Percentiles rank a stretch among this genome's conserved stretches.
These are phyloP conservation scores for Paecilomyces formosus DNA, from an alignment of 2,329 filamentous ascomycete species.

Conservation along the genomic window DNA sequence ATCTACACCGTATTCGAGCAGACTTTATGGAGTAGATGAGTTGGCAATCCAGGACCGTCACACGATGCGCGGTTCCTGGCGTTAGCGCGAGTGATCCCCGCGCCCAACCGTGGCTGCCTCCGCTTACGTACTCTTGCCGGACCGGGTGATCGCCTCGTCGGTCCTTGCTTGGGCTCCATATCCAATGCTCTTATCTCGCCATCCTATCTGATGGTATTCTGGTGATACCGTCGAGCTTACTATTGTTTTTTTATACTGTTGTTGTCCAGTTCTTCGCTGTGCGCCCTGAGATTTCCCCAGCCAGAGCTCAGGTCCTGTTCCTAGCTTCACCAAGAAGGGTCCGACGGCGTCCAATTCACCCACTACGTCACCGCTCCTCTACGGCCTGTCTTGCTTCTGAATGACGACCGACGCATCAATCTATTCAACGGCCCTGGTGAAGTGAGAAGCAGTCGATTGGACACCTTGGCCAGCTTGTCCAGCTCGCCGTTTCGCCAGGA, in stretches of 20 bases:
- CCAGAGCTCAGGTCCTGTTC: not conserved
- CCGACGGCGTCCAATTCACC: not conserved
- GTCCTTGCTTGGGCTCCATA: not conserved
- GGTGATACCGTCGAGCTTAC: not conserved
- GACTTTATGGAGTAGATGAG: no score
- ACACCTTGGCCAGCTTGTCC: not conserved
- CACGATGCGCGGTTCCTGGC: not conserved
- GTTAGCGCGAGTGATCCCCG: not conserved
- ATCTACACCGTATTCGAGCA: no score
- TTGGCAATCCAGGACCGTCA: not conserved
- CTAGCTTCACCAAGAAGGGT: not conserved
- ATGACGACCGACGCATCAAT: not conserved
- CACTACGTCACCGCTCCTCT: not conserved
- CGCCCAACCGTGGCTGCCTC: not conserved
- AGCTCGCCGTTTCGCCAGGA: conserved; percentile 9
- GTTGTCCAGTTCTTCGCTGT: not conserved
- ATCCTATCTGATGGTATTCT: not conserved
- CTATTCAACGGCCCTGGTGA: not conserved
- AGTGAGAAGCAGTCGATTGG: not conserved
- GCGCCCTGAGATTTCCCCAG: not conserved
- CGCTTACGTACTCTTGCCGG: not conserved
- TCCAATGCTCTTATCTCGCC: not conserved
- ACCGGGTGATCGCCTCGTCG: not conserved
- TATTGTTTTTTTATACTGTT: not conserved
- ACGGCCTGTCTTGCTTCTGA: not conserved